Evolutionary conservation across 805 yeast species (phyloP).

Genomic region (Myxozyma melibiosi): DNA sequence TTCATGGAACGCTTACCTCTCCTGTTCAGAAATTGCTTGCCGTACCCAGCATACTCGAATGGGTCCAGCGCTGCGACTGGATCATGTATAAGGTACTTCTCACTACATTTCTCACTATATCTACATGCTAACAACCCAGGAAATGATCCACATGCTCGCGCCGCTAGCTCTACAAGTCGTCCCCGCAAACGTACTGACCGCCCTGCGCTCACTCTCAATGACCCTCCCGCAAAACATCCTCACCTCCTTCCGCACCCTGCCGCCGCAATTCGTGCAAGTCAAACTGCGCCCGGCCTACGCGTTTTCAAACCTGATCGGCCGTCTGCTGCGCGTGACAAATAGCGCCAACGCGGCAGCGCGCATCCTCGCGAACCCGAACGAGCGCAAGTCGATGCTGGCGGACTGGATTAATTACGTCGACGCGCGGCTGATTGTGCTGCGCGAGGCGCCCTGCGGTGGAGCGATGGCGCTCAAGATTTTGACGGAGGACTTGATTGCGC

Average conservation of each 20-base stretch:
- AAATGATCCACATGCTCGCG: slow-evolving; percentile 59
- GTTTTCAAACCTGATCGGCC: slow-evolving; percentile 55
- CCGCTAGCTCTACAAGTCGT: slow-evolving; percentile 61
- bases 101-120: too few relatives aligned
- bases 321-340: slow-evolving; percentile 58
- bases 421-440: slow-evolving; percentile 47
- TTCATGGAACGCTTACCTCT: slow-evolving; percentile 59
- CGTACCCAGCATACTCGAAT: slow-evolving; percentile 46
- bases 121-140: slow-evolving; percentile 29
- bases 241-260: slow-evolving; percentile 43
- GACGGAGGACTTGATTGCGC: slow-evolving; percentile 37
- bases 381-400: slow-evolving; percentile 53
- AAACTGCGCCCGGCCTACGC: slow-evolving; percentile 58
- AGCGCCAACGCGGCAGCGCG: slow-evolving; percentile 54
- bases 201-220: slow-evolving; percentile 56
- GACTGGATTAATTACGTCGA: slow-evolving; percentile 62
- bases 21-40: slow-evolving; percentile 62
- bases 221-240: slow-evolving; percentile 49
- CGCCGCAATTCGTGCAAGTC: slow-evolving; percentile 53
- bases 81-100: slow-evolving; percentile 55
- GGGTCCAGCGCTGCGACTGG: slow-evolving; percentile 72
- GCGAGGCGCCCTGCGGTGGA: slow-evolving; percentile 55
- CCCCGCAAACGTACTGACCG: slow-evolving; percentile 57
- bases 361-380: slow-evolving; percentile 49
- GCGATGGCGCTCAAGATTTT: slow-evolving; percentile 36